Evolutionary conservation across 257 asterid genomes (phyloP), one percentile per base, ranked within the genome.

Genomic region (Gardenia jasminoides): DNA sequence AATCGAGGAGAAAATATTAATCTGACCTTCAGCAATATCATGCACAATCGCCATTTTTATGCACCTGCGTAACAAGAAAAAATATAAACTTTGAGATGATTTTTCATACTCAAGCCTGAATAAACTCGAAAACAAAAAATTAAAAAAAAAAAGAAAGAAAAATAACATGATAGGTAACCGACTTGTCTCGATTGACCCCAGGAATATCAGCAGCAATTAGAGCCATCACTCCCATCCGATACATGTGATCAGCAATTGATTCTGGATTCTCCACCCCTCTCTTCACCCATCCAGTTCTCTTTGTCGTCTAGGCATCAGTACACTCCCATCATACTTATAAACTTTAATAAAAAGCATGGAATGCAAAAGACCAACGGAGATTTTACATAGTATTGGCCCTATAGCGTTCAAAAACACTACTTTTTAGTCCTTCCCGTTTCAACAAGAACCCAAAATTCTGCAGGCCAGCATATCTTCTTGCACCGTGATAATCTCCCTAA

Each of bases 171-270:
- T 67, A 68, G 78, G 77, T 24, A 44, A 54, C 89, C 69, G 80
- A 95, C 99, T 90, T 95, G 69, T 95, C 99, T 58, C 97, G 93
- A 84, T 92, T 90, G 56, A 95, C 87, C 5, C 97, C 95, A 83
- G 99, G 97, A 82, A 88, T 76, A 86, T 95, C 97, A 68, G 97
- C 80, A 84, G 96, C 87, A 81, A 92, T 87, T 72, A 95, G 91
- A 72, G 98, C 94, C 99, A 95, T 95, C 46, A 92, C 78, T 76
- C 98, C 98, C 98, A 94, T 92, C 13, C 98, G 90, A 76, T 95
- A 88, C 99, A 95, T 95, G 87, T 95, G 99, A 88, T 95, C 99
- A 50, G 96, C 92, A 78, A 94, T 90, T 9, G 99, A 94, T 82
- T 94, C 99, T 0, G 98, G 97, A 70, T 87, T 88, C 79, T 89